These are phyloP conservation scores for Neoboletus magnificus DNA, from an alignment of 768 basidiomycete genomes.

Conservation along the genomic window DNA sequence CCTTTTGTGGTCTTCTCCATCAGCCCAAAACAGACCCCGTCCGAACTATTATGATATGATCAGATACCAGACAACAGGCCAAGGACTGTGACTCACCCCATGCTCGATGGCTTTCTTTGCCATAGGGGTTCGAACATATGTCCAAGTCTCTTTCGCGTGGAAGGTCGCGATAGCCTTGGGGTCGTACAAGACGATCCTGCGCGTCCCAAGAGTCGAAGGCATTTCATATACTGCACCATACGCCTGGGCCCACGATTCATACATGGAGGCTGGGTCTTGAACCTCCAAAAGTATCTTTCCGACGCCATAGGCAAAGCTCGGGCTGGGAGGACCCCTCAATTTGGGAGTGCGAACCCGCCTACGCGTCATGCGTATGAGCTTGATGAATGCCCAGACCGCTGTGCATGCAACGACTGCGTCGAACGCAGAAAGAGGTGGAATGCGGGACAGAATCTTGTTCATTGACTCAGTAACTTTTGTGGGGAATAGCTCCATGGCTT, in stretches of 20 bases:
- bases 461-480: neutral
- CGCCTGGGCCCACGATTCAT: neutral
- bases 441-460: neutral
- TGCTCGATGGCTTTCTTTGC: neutral
- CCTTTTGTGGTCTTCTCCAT: neutral
- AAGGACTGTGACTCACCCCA: neutral
- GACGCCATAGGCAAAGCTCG: neutral
- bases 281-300: neutral
- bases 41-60: neutral
- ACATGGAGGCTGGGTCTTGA: neutral
- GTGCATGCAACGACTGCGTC: neutral
- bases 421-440: neutral
- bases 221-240: neutral
- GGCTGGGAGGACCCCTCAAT: neutral
- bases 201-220: neutral
- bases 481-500: neutral
- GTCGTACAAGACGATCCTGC: neutral
- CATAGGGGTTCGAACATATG: neutral
- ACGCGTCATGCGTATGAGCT: neutral
- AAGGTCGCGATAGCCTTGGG: neutral
- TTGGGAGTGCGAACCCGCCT: neutral
- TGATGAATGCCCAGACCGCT: neutral
- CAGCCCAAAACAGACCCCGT: neutral
- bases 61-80: neutral
- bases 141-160: neutral